Evolutionary conservation across 306 rosid species (phyloP), one percentile per base, ranked within the genome.

Genomic region (Castanea sativa): DNA sequence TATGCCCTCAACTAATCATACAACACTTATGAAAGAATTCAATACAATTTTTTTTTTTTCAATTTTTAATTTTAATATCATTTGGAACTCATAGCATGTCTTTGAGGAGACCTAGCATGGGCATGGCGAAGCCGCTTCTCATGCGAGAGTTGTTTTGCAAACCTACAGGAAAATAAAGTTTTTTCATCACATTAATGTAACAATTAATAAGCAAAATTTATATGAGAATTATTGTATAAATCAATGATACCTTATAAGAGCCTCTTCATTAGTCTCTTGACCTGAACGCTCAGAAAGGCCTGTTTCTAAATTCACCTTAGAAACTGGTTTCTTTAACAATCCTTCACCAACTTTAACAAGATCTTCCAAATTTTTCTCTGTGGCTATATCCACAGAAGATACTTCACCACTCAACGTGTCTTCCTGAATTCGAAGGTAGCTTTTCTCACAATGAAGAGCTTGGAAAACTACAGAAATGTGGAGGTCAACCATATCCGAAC

Each of bases 361-460:
- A 70, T 76, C 84, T 2, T 80, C 75, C 88, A 91, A 5, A 69
- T 86, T 85, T 80, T 61, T 78, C 74, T 67, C 5, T 12, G 81
- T 86, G 19, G 83, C 81, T 73, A 85, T 55, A 43, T 84, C 91
- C 49, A 88, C 79, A 0, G 86, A 71, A 2, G 52, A 33, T 55
- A 81, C 74, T 0, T 65, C 65, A 2, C 79, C 80, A 5, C 72
- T 79, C 60, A 91, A 76, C 13, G 87, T 60, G 83, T 89, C 90
- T 20, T 91, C 92, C 93, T 91, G 82, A 79, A 75, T 69, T 27
- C 87, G 76, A 80, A 80, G 76, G 73, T 80, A 84, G 27, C 45
- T 55, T 0, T 84, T 23, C 1, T 69, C 35, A 20, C 38, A 5
- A 1, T 69, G 51, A 3, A 35, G 71, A 41, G 78, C 75, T 16